Base-by-base conservation (phyloP, 2,329 filamentous ascomycete genomes). In the Fonsecaea multimorphosa region DNA sequence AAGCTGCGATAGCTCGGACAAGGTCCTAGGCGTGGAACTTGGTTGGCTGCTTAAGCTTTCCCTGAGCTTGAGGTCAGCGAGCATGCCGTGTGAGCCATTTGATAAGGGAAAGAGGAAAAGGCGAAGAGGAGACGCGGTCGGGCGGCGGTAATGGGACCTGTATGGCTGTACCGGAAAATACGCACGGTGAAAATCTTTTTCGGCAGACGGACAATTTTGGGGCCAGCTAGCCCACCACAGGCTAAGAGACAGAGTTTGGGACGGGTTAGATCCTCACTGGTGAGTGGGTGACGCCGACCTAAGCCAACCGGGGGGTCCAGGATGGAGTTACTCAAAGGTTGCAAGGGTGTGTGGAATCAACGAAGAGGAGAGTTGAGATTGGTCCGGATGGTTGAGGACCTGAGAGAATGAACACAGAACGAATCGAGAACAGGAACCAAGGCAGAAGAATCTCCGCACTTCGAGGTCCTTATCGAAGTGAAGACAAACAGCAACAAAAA, bases 1-100 rank as follows among this genome's bases (percentile, higher is more conserved):
- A 68, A 72, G 68, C 63, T 67, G 71, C 64, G 70, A 72, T 72
- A 72, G 70, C 70, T 72, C 66, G 62, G 68, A 63, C 65, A 71
- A 66, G 65, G 70, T 67, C 68, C 53, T 38, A 46, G 51, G 65
- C 49, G 46, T 49, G 61, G 24, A 52, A 69, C 64, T 40, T 72
- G 70, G 69, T 71, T 72, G 71, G 71, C 70, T 72, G 71, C 71
- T 72, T 72, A 72, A 71, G 71, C 71, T 72, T 72, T 71, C 71
- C 71, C 68, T 70, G 65, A 68, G 66, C 32, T 66, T 65, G 51
- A 65, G 62, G 70, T 72, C 64, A 72, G 71, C 67, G 61, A 69
- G 66, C 63, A 69, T 71, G 71, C 70, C 71, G 71, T 58, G 57
- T 72, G 70, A 72, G 71, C 71, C 70, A 72, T 72, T 71, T 69